Conservation (phyloP, 257 asterid species). For the Gynochthodes officinalis region DNA sequence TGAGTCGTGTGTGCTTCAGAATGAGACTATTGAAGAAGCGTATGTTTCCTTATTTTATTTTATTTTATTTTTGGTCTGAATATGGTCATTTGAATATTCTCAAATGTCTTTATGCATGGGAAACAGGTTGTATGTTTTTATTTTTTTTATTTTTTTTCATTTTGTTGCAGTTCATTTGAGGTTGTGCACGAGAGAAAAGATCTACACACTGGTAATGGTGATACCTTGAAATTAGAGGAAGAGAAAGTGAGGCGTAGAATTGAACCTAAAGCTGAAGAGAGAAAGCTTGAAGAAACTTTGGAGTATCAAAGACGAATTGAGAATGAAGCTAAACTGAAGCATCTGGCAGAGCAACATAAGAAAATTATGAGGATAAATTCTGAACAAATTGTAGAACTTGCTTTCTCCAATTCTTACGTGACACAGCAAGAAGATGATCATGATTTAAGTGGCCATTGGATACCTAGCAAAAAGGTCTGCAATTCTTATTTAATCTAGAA, state of each 20-base stretch:
- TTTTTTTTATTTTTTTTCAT: conserved; percentile 21
- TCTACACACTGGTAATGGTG: conserved; percentile 38
- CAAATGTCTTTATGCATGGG: neutral
- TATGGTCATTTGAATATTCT: conserved; percentile 11
- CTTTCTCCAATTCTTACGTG: conserved; percentile 28
- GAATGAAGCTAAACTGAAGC: conserved; percentile 93
- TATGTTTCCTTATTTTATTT: conserved; percentile 45
- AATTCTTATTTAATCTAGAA: neutral
- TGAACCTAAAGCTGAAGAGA: conserved; percentile 97
- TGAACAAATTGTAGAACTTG: conserved; percentile 38
- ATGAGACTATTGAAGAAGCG: conserved; percentile 61
- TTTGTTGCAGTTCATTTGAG: conserved; percentile 58
- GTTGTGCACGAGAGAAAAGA: conserved; percentile 45
- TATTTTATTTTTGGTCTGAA: neutral
- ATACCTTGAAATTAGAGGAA: conserved; percentile 46
- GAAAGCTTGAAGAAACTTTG: conserved; percentile 96
- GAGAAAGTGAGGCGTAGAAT: conserved; percentile 66
- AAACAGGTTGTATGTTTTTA: conserved; percentile 7
- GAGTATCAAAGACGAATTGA: conserved; percentile 92
- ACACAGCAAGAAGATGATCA: conserved; percentile 28
- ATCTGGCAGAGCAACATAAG: conserved; percentile 71
- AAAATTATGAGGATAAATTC: conserved; percentile 24
- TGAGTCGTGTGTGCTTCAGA: conserved; percentile 38
- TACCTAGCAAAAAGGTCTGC: conserved; percentile 39
- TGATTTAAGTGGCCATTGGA: conserved; percentile 36